Evolutionary conservation across 2,329 filamentous ascomycete genomes (phyloP).

Genomic region (Fragosphaeria purpurea): DNA sequence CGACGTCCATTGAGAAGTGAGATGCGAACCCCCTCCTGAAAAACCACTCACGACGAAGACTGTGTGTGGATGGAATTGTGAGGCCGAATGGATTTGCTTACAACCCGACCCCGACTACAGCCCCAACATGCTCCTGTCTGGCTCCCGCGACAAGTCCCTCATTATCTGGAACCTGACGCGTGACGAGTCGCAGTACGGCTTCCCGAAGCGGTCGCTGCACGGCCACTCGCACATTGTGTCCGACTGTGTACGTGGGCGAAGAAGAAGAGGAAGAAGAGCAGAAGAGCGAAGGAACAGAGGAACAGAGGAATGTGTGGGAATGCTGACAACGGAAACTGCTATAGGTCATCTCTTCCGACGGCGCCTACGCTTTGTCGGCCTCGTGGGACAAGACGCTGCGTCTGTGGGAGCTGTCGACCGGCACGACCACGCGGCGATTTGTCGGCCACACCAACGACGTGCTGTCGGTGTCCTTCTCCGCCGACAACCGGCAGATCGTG

Average conservation of each 20-base stretch:
- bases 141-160: constrained; percentile 93
- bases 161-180: constrained; percentile 99
- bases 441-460: constrained; percentile 99
- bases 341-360: constrained; percentile 97
- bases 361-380: constrained; percentile 95
- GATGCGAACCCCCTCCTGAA: constrained; percentile 22
- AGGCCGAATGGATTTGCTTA: constrained; percentile 7
- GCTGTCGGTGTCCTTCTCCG: constrained; percentile 98
- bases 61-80: no score
- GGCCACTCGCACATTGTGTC: constrained; percentile 99
- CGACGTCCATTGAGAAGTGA: constrained; percentile 98
- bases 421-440: constrained; percentile 94
- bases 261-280: background rate
- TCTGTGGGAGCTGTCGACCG: constrained; percentile 96
- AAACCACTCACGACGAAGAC: background rate
- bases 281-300: no score
- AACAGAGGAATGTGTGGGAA: no score
- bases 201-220: constrained; percentile 97
- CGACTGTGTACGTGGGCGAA: constrained; percentile 79
- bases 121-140: constrained; percentile 99
- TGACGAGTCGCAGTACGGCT: constrained; percentile 95
- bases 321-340: no score
- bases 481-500: constrained; percentile 99
- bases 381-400: constrained; percentile 99
- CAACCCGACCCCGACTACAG: constrained; percentile 30